phyloP scores from a whole-genome alignment of 768 basidiomycete species.

The Thelephora ganbajun region DNA sequence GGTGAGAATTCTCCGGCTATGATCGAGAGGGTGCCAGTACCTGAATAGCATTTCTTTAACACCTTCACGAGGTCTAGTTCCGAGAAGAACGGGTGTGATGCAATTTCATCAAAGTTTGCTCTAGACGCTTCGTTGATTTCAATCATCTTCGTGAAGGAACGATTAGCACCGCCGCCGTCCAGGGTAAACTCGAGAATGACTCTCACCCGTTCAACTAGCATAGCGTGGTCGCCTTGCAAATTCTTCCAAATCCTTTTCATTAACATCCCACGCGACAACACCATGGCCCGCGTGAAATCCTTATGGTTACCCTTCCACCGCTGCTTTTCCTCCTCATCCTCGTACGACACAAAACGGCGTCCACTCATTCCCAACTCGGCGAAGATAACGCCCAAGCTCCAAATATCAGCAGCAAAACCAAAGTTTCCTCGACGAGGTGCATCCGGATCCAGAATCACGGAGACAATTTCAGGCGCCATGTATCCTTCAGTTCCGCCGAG shows the following conservation, averaged over 20 bases:
- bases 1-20: too few relatives aligned
- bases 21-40: neutral
- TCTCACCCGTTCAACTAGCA: too few relatives aligned
- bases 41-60: neutral
- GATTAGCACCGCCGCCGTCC: too few relatives aligned
- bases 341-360: too few relatives aligned
- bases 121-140: neutral
- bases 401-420: neutral
- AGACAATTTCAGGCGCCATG: constrained; percentile 33
- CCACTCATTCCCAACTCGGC: neutral
- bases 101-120: neutral
- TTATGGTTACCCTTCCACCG: constrained; percentile 4
- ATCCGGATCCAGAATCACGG: neutral
- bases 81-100: neutral
- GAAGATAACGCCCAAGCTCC: neutral
- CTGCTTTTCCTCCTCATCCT: constrained; percentile 5
- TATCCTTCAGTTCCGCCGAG: constrained; percentile 26
- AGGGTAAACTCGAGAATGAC: too few relatives aligned
- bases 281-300: too few relatives aligned
- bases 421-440: constrained; percentile 11
- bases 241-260: too few relatives aligned
- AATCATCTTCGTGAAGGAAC: neutral
- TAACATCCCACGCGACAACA: too few relatives aligned
- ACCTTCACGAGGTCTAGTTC: neutral
- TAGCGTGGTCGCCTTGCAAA: too few relatives aligned